Evolutionary conservation across 2,329 filamentous ascomycete genomes (phyloP).

Genomic region (Aureobasidium sp.): DNA sequence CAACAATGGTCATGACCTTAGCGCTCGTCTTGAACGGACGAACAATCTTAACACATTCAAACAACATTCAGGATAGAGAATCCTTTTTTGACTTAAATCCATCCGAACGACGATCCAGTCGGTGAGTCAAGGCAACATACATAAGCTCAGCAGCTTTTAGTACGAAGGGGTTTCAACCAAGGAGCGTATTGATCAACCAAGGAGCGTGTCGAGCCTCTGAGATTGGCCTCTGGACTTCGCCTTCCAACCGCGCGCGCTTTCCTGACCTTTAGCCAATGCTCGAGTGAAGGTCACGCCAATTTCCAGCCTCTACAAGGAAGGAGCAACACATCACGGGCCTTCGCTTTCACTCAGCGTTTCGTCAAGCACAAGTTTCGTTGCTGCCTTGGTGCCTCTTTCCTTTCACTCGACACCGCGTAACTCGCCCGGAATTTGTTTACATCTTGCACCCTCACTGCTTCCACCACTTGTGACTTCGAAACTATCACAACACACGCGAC

Average conservation of each 20-base stretch:
- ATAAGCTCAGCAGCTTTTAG: no score
- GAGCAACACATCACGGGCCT: background rate
- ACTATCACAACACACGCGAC: background rate
- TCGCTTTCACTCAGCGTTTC: background rate
- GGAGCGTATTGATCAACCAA: no score
- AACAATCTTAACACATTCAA: background rate
- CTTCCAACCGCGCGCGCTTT: background rate
- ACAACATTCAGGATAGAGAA: no score
- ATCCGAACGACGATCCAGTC: no score
- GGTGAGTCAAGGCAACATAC: no score
- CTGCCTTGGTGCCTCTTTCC: background rate
- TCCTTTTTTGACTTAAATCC: no score
- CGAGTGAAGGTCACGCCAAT: background rate
- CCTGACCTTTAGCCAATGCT: background rate
- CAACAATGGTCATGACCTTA: background rate
- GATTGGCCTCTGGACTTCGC: background rate
- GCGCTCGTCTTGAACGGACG: background rate
- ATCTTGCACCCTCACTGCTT: background rate
- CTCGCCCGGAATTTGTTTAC: background rate
- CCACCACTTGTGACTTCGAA: background rate
- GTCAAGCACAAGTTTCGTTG: background rate
- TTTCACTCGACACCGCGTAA: background rate
- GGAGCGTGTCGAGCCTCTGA: background rate
- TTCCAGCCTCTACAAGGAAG: background rate
- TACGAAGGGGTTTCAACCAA: no score